A percentile compares a stretch with the other conserved stretches of the same genome.
Evolutionary conservation across 805 yeast genomes (phyloP).

Genomic region (Lipomyces yamadae): DNA sequence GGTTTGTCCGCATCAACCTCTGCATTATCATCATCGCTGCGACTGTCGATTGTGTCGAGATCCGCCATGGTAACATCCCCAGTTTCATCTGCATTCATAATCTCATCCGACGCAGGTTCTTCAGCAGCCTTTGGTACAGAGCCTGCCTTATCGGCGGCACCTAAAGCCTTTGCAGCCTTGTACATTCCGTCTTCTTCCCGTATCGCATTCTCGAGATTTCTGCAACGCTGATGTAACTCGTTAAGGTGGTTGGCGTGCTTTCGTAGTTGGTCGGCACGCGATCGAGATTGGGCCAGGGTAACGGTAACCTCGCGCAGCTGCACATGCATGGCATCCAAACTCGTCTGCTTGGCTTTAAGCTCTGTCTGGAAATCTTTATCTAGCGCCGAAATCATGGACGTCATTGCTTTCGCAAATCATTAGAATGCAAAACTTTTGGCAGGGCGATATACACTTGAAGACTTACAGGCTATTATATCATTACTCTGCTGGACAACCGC

Average conservation of each 20-base stretch:
- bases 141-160: neutral
- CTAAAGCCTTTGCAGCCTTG: constrained; percentile 34
- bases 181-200: constrained; percentile 65
- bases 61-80: constrained; percentile 36
- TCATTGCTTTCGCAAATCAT: constrained; percentile 48
- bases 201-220: constrained; percentile 66
- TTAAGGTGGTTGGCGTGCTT: constrained; percentile 51
- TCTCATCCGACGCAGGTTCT: constrained; percentile 26
- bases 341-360: constrained; percentile 56
- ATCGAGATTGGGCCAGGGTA: constrained; percentile 54
- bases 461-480: constrained; percentile 50
- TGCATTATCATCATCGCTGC: constrained; percentile 49
- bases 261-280: constrained; percentile 59
- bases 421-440: neutral
- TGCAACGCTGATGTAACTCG: constrained; percentile 59
- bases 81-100: constrained; percentile 16
- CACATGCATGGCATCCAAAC: constrained; percentile 58
- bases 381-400: constrained; percentile 55
- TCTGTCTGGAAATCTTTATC: constrained; percentile 66
- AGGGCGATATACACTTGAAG: neutral
- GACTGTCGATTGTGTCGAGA: constrained; percentile 25
- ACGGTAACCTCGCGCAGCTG: constrained; percentile 63
- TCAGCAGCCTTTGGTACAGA: neutral
- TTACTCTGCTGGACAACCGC: constrained; percentile 45
- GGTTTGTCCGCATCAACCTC: constrained; percentile 89